A percentile compares a stretch with the other conserved stretches of the same genome.
These are phyloP conservation scores for Dimargaris verticillata DNA, from an alignment of 192 early-diverging fungal species.

Conservation along the genomic window DNA sequence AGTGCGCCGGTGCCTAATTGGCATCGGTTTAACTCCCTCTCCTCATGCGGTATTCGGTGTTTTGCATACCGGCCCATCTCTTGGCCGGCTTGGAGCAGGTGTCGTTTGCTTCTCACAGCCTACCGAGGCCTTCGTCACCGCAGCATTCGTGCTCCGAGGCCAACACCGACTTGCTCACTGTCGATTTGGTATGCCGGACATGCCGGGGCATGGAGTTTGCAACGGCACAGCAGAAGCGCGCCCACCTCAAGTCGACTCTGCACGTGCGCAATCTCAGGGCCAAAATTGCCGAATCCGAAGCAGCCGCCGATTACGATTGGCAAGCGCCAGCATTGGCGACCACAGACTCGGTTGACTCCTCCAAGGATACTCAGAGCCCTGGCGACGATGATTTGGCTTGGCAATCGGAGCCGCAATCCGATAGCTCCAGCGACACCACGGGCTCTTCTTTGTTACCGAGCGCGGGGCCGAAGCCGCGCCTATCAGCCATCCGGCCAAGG, in stretches of 20 bases:
- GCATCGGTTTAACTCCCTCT: no score
- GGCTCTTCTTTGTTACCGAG: not conserved
- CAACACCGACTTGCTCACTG: no score
- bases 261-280: not conserved
- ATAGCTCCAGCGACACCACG: not conserved
- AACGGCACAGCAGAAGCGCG: conserved; percentile 5
- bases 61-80: no score
- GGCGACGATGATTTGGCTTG: not conserved
- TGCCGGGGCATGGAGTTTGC: conserved; percentile 2
- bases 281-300: not conserved
- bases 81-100: no score
- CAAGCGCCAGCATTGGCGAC: no score
- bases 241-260: conserved; percentile 4
- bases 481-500: not conserved
- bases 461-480: not conserved
- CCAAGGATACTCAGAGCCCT: not conserved
- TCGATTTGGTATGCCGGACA: conserved; percentile 11
- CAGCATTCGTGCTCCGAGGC: no score
- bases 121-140: no score
- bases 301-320: not conserved
- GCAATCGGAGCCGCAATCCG: not conserved
- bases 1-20: no score
- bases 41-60: no score
- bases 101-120: no score
- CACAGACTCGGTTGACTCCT: not conserved